Evolutionary conservation across 2,329 filamentous ascomycete genomes (phyloP).

Genomic region (Penicillium sp.): DNA sequence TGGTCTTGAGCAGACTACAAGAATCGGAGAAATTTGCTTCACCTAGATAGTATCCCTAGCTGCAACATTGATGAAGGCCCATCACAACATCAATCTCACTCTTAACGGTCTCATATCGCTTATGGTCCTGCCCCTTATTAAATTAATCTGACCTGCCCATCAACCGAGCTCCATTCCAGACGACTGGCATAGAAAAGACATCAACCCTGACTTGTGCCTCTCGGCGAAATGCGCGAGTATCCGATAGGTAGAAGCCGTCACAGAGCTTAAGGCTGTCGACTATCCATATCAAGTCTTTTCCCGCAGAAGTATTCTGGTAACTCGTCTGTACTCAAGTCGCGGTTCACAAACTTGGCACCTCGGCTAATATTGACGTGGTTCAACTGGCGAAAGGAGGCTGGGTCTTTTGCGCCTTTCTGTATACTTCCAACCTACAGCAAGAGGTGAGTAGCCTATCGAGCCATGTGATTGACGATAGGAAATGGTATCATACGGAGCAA

Average conservation of each 20-base stretch:
- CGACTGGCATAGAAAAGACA: background rate
- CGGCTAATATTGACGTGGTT: conserved; percentile 1
- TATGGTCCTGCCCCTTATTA: background rate
- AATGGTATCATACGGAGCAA: background rate
- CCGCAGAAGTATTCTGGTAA: background rate
- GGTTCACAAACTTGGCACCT: conserved; percentile 1
- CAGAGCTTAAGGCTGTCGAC: background rate
- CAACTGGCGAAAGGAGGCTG: background rate
- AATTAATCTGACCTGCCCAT: background rate
- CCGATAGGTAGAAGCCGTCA: background rate
- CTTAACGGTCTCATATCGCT: background rate
- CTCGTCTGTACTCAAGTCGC: background rate
- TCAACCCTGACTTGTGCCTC: background rate
- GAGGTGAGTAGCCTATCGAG: background rate
- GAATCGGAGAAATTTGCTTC: too few species aligned
- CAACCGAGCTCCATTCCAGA: background rate
- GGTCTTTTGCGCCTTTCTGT: background rate
- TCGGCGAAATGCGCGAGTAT: background rate
- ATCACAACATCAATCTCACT: background rate
- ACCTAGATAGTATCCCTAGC: too few species aligned
- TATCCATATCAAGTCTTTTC: background rate
- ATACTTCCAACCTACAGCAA: background rate
- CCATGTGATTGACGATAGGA: background rate
- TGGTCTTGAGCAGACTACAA: too few species aligned
- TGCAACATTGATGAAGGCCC: too few species aligned